These are phyloP conservation scores for Hypoxylon subgilvum DNA, from an alignment of 495 filamentous ascomycete genomes.

Conservation along the genomic window DNA sequence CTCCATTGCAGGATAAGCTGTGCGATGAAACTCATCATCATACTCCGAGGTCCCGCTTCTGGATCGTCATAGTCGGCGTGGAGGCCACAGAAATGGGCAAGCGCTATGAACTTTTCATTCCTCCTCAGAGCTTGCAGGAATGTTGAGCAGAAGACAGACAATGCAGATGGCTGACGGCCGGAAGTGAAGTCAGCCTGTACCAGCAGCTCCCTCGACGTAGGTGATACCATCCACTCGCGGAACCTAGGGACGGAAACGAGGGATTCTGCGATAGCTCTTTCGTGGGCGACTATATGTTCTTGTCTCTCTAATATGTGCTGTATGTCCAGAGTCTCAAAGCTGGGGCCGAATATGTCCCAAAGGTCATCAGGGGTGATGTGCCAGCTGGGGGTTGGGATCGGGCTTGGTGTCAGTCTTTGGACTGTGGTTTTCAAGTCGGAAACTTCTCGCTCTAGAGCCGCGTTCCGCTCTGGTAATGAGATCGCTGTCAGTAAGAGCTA, in stretches of 20 bases:
- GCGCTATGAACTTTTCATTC: neutral
- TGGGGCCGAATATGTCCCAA: neutral
- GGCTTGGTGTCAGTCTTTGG: neutral
- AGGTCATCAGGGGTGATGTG: neutral
- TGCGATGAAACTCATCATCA: constrained; percentile 1
- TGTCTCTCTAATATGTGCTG: neutral
- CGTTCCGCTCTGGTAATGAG: too few species aligned
- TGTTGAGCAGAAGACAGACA: constrained; percentile 6
- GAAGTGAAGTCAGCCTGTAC: neutral
- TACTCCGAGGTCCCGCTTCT: neutral
- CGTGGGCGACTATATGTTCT: neutral
- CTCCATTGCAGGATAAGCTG: neutral
- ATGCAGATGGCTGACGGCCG: neutral
- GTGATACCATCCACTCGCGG: constrained; percentile 1
- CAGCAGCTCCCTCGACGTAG: neutral
- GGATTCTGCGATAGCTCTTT: neutral
- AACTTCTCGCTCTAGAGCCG: too few species aligned
- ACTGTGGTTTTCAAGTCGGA: too few species aligned
- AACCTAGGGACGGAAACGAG: neutral
- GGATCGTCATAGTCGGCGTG: constrained; percentile 1
- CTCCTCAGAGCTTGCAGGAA: neutral
- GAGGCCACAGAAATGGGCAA: constrained; percentile 3
- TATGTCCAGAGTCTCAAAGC: neutral
- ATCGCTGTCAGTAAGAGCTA: too few species aligned
- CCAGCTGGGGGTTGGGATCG: neutral